These are phyloP conservation scores for Suillus subluteus DNA, from an alignment of 768 basidiomycete genomes.

Conservation along the genomic window DNA sequence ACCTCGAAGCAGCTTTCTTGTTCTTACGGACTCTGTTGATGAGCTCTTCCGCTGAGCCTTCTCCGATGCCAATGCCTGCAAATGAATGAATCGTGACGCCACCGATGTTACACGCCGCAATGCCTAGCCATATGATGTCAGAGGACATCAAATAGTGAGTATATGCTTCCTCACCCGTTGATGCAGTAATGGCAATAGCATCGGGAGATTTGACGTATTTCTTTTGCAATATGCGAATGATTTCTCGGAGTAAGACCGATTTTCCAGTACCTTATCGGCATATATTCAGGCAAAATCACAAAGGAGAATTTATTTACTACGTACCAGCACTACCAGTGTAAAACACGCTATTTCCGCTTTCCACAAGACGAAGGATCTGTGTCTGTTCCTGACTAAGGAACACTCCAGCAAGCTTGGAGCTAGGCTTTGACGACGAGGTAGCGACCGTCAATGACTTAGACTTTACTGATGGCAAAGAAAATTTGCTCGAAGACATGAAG, in stretches of 20 bases:
- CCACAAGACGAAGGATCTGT: constrained; percentile 78
- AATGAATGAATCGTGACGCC: constrained; percentile 96
- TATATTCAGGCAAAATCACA: constrained; percentile 22
- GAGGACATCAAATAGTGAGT: background rate
- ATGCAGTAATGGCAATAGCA: constrained; percentile 91
- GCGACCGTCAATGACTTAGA: constrained; percentile 14
- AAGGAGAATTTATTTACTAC: constrained; percentile 27
- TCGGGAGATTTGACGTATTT: constrained; percentile 58
- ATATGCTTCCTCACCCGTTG: constrained; percentile 63
- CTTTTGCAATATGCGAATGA: constrained; percentile 74
- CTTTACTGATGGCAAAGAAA: constrained; percentile 15
- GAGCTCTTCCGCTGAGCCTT: constrained; percentile 64
- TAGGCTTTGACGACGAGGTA: constrained; percentile 14
- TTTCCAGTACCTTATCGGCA: constrained; percentile 85
- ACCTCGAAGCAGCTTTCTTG: constrained; percentile 78
- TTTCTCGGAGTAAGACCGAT: constrained; percentile 91
- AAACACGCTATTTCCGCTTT: constrained; percentile 77
- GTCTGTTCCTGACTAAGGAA: constrained; percentile 86
- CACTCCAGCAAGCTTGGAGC: constrained; percentile 42
- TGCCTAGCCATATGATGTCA: constrained; percentile 48
- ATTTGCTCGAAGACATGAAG: constrained; percentile 27
- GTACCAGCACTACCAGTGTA: constrained; percentile 97
- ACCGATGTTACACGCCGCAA: constrained; percentile 97
- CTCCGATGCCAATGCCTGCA: constrained; percentile 88
- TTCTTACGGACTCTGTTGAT: constrained; percentile 75